Evolutionary conservation across 495 filamentous ascomycete species (phyloP), one percentile per base, ranked within the genome.

Genomic region (Umbilicaria muhlenbergii): DNA sequence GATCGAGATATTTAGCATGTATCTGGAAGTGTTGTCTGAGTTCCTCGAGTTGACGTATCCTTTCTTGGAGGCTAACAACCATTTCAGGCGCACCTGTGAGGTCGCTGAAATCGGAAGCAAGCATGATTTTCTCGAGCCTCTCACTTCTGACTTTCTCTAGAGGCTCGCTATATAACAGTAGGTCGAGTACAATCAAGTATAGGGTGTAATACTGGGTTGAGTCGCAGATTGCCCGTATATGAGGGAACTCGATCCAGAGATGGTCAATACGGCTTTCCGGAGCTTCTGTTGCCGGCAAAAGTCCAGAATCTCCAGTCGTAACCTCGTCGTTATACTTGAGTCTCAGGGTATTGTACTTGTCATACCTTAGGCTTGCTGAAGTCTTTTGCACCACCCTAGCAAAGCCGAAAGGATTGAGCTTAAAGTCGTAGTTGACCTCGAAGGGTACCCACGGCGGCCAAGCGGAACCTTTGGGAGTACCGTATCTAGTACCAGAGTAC

Each of bases 51-150:
- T 94, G 89, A 33, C 86, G 77, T 45, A 96, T 93, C 14, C 88
- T 78, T 49, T 88, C 79, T 56, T 99, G 91, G 13, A 99, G 70
- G 54, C 77, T 80, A 52, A 79, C 78, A 17, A 96, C 88, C 80
- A 93, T 87, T 60, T 94, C 86, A 0, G 92, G 88, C 4, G 88
- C 84, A 31, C 91, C 91, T 34, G 84, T 77, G 28, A 99, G 70
- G 54, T 99, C 89, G 61, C 91, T 99, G 60, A 99, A 99, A 65
- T 99, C 91, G 11, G 92, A 96, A n/a, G 86, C 91, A 18, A 96
- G 77, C 83, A 98, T 94, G 54, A 98, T 98, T 68, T 92, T 94
- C 59, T 98, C 91, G 10, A 98, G 66, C 43, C 84, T 77, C 57
- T 98, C 92, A 44, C 73, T 92, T 16, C 91, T 74, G 14, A 91